Conservation (phyloP, 768 basidiomycete species). For the Boletus rubescentipes region DNA sequence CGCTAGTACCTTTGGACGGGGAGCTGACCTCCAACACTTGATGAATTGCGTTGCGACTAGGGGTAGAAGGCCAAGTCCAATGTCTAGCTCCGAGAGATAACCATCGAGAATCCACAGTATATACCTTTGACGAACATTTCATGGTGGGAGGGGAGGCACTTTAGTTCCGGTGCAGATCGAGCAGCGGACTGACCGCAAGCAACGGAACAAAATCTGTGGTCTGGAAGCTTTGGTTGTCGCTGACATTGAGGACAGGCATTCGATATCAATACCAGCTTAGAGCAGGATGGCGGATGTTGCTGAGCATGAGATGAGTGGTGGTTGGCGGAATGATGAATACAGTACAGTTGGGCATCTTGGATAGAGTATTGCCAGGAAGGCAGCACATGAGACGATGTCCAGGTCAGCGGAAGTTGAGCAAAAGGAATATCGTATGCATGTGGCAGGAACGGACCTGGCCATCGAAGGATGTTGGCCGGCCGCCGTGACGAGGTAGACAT, state of each 20-base stretch:
- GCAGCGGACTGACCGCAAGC: conserved; percentile 12
- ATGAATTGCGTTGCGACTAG: conserved; percentile 16
- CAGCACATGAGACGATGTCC: neutral
- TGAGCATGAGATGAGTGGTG: neutral
- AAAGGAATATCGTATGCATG: too few species aligned
- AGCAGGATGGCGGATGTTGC: neutral
- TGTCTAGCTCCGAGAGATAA: neutral
- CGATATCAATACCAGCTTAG: neutral
- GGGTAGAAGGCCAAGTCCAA: neutral
- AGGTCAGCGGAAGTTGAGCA: neutral
- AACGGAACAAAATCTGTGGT: conserved; percentile 23
- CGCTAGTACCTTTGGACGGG: conserved; percentile 13
- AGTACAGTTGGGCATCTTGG: neutral
- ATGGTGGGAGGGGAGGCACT: conserved; percentile 8
- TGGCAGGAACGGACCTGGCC: too few species aligned
- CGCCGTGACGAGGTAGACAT: neutral
- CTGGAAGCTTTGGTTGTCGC: conserved; percentile 7
- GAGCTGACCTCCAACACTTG: conserved; percentile 3
- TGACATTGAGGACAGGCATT: conserved; percentile 22
- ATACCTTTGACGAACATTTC: conserved; percentile 4
- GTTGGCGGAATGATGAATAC: neutral
- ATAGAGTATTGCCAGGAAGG: neutral
- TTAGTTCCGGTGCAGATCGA: conserved; percentile 17
- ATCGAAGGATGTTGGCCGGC: neutral
- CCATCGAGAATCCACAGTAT: neutral